Base-by-base conservation (phyloP, 1,284 basidiomycete genomes). In the Ceratobasidium sp. region DNA sequence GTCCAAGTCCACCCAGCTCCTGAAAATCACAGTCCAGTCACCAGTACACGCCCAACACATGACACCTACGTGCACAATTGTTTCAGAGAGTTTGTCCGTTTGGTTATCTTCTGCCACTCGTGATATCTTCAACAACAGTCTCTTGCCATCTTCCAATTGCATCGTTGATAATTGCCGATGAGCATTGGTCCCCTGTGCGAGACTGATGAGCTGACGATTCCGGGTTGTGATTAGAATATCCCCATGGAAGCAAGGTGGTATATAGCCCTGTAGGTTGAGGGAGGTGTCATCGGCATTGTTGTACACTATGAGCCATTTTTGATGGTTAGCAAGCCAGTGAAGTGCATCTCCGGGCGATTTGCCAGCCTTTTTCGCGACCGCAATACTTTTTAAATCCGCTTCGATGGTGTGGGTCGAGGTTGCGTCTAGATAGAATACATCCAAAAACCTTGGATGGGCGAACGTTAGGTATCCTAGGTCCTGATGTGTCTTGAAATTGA, bases 141-240 rank as follows among this genome's bases (percentile, higher is more conserved):
- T 17, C n/a, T 38, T 49, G 5, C 29, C 45, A 38, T 62, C 58
- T 38, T 13, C n/a, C 0, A 31, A 32, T 12, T 2, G 5, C 58
- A 62, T 62, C 3, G 22, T 15, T 8, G 47, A 49, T 20, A 62
- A 6, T n/a, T 50, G 29, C 22, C 15, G 31, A n/a, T 40, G 20
- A 1, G 58, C 32, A 13, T 25, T 8, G 13, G 20, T 20, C 17
- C 47, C 58, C 12, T 12, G 29, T 27, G 56, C 56, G 4, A 35
- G 17, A 2, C 32, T 52, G 12, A 22, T 31, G 7, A 43, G 12
- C 35, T 47, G 27, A 1, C 29, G 56, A 43, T 69, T 60, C 13
- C 68, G 27, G 7, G 56, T 69, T 1, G 68, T 69, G 45, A 69
- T 69, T 5, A 53, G 34, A 13, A 69, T 53, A 17, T 38, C n/a